A percentile compares a stretch with the other conserved stretches of the same genome.
phyloP scores from a whole-genome alignment of 2,329 filamentous ascomycete genomes.

The Aspergillus sp. region DNA sequence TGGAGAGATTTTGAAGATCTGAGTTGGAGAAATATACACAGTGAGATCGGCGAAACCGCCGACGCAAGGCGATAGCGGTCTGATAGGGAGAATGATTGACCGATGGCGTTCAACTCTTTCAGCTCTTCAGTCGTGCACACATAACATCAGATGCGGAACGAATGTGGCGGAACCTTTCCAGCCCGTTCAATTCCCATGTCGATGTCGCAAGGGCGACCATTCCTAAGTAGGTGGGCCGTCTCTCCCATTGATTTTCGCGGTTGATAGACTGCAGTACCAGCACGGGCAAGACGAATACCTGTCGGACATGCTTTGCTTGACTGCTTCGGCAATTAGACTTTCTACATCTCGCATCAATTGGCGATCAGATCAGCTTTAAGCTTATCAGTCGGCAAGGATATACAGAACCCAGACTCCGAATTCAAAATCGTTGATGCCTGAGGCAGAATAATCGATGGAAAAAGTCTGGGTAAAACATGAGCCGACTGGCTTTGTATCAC shows the following conservation, averaged over 20 bases:
- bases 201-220: background rate
- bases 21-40: background rate
- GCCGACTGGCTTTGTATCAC: slow-evolving; percentile 5
- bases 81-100: slow-evolving; percentile 11
- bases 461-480: slow-evolving; percentile 19
- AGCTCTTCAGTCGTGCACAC: background rate
- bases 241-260: background rate
- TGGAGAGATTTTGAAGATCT: background rate
- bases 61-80: background rate
- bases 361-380: background rate
- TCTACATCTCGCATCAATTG: background rate
- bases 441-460: slow-evolving; percentile 5
- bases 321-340: background rate
- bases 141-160: background rate
- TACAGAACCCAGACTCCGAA: too few relatives aligned
- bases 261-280: background rate
- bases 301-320: background rate
- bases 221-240: background rate
- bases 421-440: background rate
- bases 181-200: background rate
- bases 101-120: background rate
- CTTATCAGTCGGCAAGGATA: background rate
- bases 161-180: background rate
- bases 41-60: slow-evolving; percentile 2
- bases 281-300: background rate